Evolutionary conservation across 208 protist genomes (phyloP).

Genomic region (Naegleria lovaniensis): DNA sequence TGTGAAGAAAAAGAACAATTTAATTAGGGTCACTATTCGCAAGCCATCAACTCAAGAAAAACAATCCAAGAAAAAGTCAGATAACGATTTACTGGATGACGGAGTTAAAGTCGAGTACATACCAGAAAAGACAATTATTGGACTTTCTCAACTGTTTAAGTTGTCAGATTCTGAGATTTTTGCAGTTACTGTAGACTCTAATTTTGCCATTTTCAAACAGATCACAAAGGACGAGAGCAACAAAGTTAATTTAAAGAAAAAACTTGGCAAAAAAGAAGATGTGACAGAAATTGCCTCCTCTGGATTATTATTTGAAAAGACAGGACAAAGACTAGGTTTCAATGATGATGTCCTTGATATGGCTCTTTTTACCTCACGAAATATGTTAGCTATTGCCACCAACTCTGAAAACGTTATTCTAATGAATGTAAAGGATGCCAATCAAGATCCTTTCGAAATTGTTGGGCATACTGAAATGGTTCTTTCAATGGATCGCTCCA

Average conservation of each 20-base stretch:
- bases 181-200: not conserved
- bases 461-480: not conserved
- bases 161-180: not conserved
- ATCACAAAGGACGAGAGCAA: not conserved
- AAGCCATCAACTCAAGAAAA: not conserved
- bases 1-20: not conserved
- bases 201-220: not conserved
- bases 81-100: not conserved
- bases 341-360: slow-evolving; percentile 17
- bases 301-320: not conserved
- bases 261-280: not conserved
- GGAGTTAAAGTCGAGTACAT: not conserved
- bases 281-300: not conserved
- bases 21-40: not conserved
- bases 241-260: not conserved
- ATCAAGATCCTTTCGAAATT: not conserved
- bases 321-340: not conserved
- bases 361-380: not conserved
- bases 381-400: not conserved
- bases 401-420: not conserved
- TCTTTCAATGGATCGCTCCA: not conserved
- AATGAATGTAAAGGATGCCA: not conserved
- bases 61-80: not conserved
- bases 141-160: not conserved
- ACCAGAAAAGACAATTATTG: not conserved